Evolutionary conservation across 495 filamentous ascomycete genomes (phyloP).

Genomic region (Daldinia decipiens): DNA sequence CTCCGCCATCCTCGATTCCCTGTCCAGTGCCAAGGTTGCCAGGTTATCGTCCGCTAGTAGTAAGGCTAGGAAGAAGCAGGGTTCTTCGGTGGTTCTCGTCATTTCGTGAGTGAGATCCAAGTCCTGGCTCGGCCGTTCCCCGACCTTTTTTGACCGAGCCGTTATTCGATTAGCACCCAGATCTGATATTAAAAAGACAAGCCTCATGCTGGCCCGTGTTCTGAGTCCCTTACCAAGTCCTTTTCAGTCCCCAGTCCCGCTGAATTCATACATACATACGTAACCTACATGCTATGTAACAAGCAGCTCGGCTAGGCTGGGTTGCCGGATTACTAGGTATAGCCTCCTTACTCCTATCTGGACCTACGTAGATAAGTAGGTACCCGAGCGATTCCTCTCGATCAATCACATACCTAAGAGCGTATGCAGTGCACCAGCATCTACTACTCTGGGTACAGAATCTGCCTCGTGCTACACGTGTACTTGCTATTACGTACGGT

Average conservation of each 20-base stretch:
- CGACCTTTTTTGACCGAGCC: conserved; percentile 47
- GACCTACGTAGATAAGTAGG: not conserved
- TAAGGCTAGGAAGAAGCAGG: conserved; percentile 45
- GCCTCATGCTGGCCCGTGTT: conserved; percentile 39
- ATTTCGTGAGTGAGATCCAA: conserved; percentile 51
- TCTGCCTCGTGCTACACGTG: conserved; percentile 3
- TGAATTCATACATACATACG: not conserved
- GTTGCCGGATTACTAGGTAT: conserved; percentile 1
- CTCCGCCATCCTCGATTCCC: conserved; percentile 39
- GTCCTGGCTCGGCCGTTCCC: conserved; percentile 40
- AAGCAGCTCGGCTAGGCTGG: not conserved
- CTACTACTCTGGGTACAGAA: conserved; percentile 12
- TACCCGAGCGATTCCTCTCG: conserved; percentile 22
- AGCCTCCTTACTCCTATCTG: not conserved
- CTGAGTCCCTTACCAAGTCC: conserved; percentile 7
- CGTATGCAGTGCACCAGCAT: conserved; percentile 10
- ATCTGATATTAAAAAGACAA: conserved; percentile 49
- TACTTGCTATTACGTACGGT: not conserved
- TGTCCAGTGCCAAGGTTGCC: conserved; percentile 36
- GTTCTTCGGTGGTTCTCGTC: conserved; percentile 51
- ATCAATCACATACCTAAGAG: conserved; percentile 21
- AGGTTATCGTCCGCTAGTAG: conserved; percentile 35
- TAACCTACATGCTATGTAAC: too few relatives aligned
- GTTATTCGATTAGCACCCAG: conserved; percentile 46
- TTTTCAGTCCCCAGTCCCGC: not conserved